These are phyloP conservation scores for Fusarium veterinarium DNA, from an alignment of 2,329 filamentous ascomycete genomes.

Conservation along the genomic window DNA sequence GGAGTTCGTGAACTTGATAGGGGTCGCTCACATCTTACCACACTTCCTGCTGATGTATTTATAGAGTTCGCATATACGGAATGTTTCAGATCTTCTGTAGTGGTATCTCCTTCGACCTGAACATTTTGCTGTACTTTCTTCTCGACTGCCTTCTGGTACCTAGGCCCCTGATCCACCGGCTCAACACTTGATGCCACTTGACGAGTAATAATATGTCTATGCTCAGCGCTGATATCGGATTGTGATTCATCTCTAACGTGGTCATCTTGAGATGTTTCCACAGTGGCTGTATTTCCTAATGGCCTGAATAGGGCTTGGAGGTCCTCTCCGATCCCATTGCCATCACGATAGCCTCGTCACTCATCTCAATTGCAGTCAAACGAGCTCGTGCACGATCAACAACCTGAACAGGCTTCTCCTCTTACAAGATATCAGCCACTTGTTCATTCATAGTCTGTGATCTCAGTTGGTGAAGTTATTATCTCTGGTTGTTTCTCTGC, in stretches of 20 bases:
- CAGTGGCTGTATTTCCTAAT: accelerated
- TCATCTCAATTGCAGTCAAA: background rate
- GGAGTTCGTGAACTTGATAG: conserved; percentile 79
- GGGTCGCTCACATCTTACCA: background rate
- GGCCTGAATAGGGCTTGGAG: background rate
- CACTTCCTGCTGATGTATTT: background rate
- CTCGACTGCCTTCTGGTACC: background rate
- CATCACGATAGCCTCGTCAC: background rate
- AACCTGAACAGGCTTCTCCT: accelerated
- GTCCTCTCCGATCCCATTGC: background rate
- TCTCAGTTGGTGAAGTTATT: background rate
- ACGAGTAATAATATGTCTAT: background rate
- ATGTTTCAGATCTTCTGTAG: no score
- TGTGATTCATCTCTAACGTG: background rate
- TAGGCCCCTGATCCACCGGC: background rate
- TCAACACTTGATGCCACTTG: background rate
- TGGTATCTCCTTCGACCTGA: no score
- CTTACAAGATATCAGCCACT: accelerated
- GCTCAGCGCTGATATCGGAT: background rate
- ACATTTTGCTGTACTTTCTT: no score
- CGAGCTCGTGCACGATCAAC: background rate
- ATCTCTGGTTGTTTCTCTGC: background rate
- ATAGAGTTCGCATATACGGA: no score
- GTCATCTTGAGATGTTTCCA: background rate
- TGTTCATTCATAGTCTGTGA: background rate